Conservation (phyloP, 2,329 filamentous ascomycete species). For the Conoideocrella luteorostrata region DNA sequence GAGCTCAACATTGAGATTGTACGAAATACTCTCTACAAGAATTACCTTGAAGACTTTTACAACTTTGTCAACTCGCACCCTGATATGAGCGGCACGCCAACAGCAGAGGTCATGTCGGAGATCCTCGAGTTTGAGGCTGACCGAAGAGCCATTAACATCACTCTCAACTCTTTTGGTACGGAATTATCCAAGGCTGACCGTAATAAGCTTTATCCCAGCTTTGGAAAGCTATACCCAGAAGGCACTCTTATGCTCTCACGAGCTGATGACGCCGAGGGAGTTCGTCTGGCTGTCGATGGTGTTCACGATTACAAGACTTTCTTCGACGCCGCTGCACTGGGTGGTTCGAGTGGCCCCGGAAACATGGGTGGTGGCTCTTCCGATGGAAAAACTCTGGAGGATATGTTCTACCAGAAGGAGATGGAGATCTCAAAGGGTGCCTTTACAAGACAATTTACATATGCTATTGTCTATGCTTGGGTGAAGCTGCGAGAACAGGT, state of each 20-base stretch:
- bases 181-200: slow-evolving; percentile 90
- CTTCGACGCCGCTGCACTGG: slow-evolving; percentile 83
- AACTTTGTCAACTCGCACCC: slow-evolving; percentile 86
- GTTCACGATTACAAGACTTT: slow-evolving; percentile 91
- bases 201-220: slow-evolving; percentile 91
- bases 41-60: slow-evolving; percentile 97
- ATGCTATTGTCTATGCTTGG: slow-evolving; percentile 94
- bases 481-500: slow-evolving; percentile 97
- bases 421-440: slow-evolving; percentile 96
- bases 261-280: slow-evolving; percentile 91
- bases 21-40: slow-evolving; percentile 97
- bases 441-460: slow-evolving; percentile 94
- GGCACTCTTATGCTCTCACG: slow-evolving; percentile 91
- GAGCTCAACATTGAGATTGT: slow-evolving; percentile 99
- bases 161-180: slow-evolving; percentile 95
- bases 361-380: slow-evolving; percentile 77
- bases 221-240: slow-evolving; percentile 88
- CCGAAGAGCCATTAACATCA: slow-evolving; percentile 96
- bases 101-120: slow-evolving; percentile 90
- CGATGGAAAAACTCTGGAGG: slow-evolving; percentile 86
- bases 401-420: slow-evolving; percentile 98
- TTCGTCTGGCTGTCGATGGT: slow-evolving; percentile 87
- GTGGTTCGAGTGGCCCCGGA: slow-evolving; percentile 64
- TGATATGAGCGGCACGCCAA: slow-evolving; percentile 82
- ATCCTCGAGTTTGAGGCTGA: slow-evolving; percentile 96